These are phyloP conservation scores for Podospora australis DNA, from an alignment of 495 filamentous ascomycete genomes.

Conservation along the genomic window DNA sequence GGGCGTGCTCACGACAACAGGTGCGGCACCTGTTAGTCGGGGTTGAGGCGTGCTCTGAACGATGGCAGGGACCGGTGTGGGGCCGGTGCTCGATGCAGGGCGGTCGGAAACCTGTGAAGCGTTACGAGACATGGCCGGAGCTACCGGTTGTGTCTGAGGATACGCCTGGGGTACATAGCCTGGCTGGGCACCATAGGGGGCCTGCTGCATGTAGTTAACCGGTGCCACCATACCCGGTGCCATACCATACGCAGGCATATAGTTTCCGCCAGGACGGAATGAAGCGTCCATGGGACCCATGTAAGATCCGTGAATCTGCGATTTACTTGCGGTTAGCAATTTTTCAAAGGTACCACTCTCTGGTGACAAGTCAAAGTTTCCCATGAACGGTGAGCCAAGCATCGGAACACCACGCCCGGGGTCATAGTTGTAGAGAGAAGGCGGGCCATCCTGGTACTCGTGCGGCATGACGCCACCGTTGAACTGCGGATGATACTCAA, in stretches of 20 bases:
- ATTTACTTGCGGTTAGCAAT: conserved; percentile 57
- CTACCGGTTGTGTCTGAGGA: conserved; percentile 49
- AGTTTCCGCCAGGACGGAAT: conserved; percentile 8
- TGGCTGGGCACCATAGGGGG: conserved; percentile 39
- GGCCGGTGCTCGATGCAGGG: conserved; percentile 71
- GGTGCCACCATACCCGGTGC: not conserved
- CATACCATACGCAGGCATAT: conserved; percentile 15
- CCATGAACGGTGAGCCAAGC: conserved; percentile 31
- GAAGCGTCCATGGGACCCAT: conserved; percentile 23
- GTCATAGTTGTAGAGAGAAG: conserved; percentile 20
- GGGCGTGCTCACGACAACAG: conserved; percentile 52
- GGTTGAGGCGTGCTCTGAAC: conserved; percentile 40
- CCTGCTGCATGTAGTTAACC: conserved; percentile 44
- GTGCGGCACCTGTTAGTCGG: conserved; percentile 43
- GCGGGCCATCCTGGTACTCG: conserved; percentile 21
- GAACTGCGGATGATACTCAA: conserved; percentile 16
- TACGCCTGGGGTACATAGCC: conserved; percentile 28
- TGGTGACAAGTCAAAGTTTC: conserved; percentile 55
- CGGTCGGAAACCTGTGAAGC: conserved; percentile 76
- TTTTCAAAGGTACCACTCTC: conserved; percentile 65
- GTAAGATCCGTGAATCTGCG: conserved; percentile 42
- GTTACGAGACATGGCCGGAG: conserved; percentile 71
- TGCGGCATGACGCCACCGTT: conserved; percentile 15
- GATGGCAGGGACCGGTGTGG: conserved; percentile 42
- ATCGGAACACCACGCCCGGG: conserved; percentile 27